These are phyloP conservation scores for Botrytis galanthina DNA, from an alignment of 2,329 filamentous ascomycete genomes.

Conservation along the genomic window DNA sequence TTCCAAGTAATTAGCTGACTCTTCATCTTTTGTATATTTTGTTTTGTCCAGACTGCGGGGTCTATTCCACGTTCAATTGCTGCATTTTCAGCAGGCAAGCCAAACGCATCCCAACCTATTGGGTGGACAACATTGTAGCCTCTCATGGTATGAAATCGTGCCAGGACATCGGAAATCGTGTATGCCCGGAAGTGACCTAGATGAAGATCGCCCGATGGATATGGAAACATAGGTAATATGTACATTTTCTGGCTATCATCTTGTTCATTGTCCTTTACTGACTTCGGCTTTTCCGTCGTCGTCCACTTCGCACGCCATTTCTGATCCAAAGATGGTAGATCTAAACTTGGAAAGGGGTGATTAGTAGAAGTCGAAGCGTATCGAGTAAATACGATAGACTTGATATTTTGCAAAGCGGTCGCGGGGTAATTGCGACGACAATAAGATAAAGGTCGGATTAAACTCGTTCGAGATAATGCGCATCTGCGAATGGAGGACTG, in stretches of 20 bases:
- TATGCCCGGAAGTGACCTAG: slow-evolving; percentile 87
- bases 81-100: slow-evolving; percentile 86
- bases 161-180: slow-evolving; percentile 82
- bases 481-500: slow-evolving; percentile 16
- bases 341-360: slow-evolving; percentile 18
- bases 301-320: slow-evolving; percentile 35
- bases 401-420: neutral
- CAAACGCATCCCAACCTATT: slow-evolving; percentile 96
- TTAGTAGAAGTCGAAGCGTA: neutral
- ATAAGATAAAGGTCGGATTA: neutral
- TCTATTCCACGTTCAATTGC: slow-evolving; percentile 79
- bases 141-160: slow-evolving; percentile 71
- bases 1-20: slow-evolving; percentile 76
- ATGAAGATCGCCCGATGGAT: slow-evolving; percentile 83
- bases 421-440: neutral
- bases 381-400: neutral
- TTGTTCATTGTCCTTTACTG: neutral
- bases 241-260: slow-evolving; percentile 50
- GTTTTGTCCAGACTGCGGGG: slow-evolving; percentile 74
- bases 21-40: slow-evolving; percentile 84
- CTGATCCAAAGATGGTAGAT: slow-evolving; percentile 31
- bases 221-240: slow-evolving; percentile 89
- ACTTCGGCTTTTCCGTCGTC: neutral
- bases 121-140: slow-evolving; percentile 76
- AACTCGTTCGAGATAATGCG: slow-evolving; percentile 9